Percentiles rank a stretch among this genome's conserved stretches.
Conservation (phyloP, 768 basidiomycete species). For the Kwoniella bestiolae region DNA sequence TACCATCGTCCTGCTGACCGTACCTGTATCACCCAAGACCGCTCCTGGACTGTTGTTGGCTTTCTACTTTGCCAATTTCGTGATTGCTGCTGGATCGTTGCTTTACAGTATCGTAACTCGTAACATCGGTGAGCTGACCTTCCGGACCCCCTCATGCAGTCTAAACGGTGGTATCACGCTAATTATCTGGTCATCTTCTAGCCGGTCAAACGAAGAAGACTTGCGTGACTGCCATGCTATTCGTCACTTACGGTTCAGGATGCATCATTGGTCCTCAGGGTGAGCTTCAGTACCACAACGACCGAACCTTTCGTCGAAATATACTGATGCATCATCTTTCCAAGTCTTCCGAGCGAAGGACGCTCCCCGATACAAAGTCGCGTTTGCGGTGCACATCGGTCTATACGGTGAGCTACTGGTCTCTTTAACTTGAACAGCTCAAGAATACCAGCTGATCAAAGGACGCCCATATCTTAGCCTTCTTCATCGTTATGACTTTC, state of each 20-base stretch:
- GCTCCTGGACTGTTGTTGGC: constrained; percentile 63
- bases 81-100: constrained; percentile 39
- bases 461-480: constrained; percentile 12
- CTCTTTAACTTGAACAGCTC: neutral
- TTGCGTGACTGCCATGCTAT: constrained; percentile 62
- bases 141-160: no score
- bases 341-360: constrained; percentile 57
- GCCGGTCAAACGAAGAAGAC: constrained; percentile 65
- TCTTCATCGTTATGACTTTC: constrained; percentile 61
- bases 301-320: no score
- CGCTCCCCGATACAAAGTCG: constrained; percentile 62
- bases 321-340: constrained; percentile 21
- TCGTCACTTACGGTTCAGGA: constrained; percentile 64
- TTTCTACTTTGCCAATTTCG: constrained; percentile 58
- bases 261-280: constrained; percentile 62
- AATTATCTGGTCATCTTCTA: constrained; percentile 25
- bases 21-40: constrained; percentile 59
- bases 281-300: no score
- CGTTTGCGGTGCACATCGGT: constrained; percentile 62
- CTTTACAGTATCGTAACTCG: constrained; percentile 41
- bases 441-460: neutral
- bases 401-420: constrained; percentile 59
- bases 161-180: no score
- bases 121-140: constrained; percentile 28
- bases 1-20: constrained; percentile 63